These are phyloP conservation scores for Salix viminalis DNA, from an alignment of 345 rosid genomes.

Conservation along the genomic window DNA sequence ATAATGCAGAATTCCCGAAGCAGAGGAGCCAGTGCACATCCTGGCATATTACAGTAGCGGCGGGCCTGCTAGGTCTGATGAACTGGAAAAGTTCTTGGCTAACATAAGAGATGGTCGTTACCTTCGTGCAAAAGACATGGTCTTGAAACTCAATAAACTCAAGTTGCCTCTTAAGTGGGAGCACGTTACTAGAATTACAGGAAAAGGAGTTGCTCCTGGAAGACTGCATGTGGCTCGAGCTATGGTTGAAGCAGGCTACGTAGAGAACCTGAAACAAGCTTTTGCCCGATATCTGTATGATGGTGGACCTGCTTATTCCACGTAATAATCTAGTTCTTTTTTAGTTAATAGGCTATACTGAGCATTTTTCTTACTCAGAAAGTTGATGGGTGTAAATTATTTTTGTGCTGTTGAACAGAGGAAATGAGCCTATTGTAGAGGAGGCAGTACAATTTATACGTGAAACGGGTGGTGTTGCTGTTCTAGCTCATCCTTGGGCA, in stretches of 20 bases:
- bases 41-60: slow-evolving; percentile 94
- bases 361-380: background rate
- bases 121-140: slow-evolving; percentile 75
- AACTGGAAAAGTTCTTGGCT: slow-evolving; percentile 59
- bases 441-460: slow-evolving; percentile 65
- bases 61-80: slow-evolving; percentile 61
- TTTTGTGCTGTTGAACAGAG: slow-evolving; percentile 42
- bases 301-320: slow-evolving; percentile 91
- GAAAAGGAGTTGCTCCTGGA: slow-evolving; percentile 91
- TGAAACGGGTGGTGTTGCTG: slow-evolving; percentile 88
- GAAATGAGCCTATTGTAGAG: slow-evolving; percentile 79
- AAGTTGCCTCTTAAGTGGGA: slow-evolving; percentile 89
- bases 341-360: background rate
- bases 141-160: slow-evolving; percentile 69
- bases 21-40: slow-evolving; percentile 85
- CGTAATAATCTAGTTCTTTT: slow-evolving; percentile 35
- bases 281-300: slow-evolving; percentile 76
- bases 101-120: slow-evolving; percentile 87
- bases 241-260: slow-evolving; percentile 86
- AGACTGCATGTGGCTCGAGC: slow-evolving; percentile 94
- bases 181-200: slow-evolving; percentile 75
- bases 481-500: slow-evolving; percentile 98
- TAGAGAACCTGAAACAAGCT: slow-evolving; percentile 82
- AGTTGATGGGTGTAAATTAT: background rate
- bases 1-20: slow-evolving; percentile 42